phyloP scores from a whole-genome alignment of 2,329 filamentous ascomycete species.

The Fusarium sp. region DNA sequence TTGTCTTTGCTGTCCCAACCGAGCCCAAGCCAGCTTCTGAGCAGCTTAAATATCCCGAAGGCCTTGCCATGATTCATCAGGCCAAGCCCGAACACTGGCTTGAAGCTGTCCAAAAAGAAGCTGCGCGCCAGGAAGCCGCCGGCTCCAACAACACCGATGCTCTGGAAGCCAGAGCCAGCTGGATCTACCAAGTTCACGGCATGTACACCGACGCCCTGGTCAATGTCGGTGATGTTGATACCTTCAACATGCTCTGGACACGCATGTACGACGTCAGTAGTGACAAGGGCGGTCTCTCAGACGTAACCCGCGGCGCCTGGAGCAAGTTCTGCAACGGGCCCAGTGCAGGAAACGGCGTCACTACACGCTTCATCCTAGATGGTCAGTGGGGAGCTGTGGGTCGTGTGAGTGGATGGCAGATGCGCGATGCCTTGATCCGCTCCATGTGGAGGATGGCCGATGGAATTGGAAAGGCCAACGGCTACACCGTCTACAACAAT shows the following conservation, averaged over 20 bases:
- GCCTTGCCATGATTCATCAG: neutral
- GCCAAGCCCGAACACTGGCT: slow-evolving; percentile 2
- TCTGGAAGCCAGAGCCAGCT: neutral
- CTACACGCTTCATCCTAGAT: neutral
- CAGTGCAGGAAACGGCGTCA: neutral
- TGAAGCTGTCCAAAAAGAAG: neutral
- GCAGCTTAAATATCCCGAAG: neutral
- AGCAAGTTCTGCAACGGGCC: slow-evolving; percentile 6
- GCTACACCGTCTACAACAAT: neutral
- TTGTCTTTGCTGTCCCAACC: neutral
- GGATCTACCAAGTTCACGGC: slow-evolving; percentile 7
- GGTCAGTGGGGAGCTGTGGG: slow-evolving; percentile 7
- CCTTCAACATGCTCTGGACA: slow-evolving; percentile 4
- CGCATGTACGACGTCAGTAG: slow-evolving; percentile 8
- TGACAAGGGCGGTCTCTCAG: slow-evolving; percentile 5
- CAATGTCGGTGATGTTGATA: slow-evolving; percentile 10
- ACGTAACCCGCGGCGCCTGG: neutral
- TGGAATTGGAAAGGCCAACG: neutral
- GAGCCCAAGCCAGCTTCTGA: neutral
- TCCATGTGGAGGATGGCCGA: slow-evolving; percentile 1
- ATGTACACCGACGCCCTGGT: slow-evolving; percentile 9
- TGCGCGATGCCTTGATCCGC: slow-evolving; percentile 6
- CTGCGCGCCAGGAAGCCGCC: slow-evolving; percentile 3
- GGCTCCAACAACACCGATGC: neutral
- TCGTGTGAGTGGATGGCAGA: neutral